Conservation (phyloP, 2,329 filamentous ascomycete genomes). For the Zymoseptoria pseudotritici region DNA sequence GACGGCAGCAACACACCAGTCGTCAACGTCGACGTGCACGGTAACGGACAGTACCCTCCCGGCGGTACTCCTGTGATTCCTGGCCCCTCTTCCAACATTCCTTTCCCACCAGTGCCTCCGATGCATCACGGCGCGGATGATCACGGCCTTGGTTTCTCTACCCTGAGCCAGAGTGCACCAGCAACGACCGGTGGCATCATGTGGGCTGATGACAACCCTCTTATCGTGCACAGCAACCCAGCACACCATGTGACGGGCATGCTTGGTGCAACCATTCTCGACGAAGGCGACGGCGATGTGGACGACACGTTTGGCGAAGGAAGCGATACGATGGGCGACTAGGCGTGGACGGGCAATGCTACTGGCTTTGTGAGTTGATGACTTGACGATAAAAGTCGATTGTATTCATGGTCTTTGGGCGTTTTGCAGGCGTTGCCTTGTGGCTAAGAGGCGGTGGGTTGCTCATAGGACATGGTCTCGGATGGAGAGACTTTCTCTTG, state of each 20-base stretch:
- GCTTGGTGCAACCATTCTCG: slow-evolving; percentile 33
- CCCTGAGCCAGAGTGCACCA: slow-evolving; percentile 25
- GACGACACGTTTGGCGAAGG: slow-evolving; percentile 40
- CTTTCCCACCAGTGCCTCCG: slow-evolving; percentile 7
- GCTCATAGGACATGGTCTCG: neutral
- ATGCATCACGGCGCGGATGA: slow-evolving; percentile 1
- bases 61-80: slow-evolving; percentile 22
- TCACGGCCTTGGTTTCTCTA: slow-evolving; percentile 6
- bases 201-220: slow-evolving; percentile 12
- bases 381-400: neutral
- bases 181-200: slow-evolving; percentile 19
- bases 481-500: neutral
- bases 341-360: slow-evolving; percentile 1
- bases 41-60: slow-evolving; percentile 13
- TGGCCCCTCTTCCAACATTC: slow-evolving; percentile 12
- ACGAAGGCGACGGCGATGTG: slow-evolving; percentile 31
- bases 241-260: slow-evolving; percentile 32
- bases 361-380: neutral
- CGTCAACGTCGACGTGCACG: slow-evolving; percentile 23
- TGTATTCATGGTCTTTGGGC: neutral
- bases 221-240: slow-evolving; percentile 10
- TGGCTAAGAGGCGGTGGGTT: neutral
- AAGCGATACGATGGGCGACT: slow-evolving; percentile 37
- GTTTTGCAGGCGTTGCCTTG: neutral
- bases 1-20: slow-evolving; percentile 25